Base-by-base conservation (phyloP, 495 filamentous ascomycete genomes). In the Evernia prunastri region DNA sequence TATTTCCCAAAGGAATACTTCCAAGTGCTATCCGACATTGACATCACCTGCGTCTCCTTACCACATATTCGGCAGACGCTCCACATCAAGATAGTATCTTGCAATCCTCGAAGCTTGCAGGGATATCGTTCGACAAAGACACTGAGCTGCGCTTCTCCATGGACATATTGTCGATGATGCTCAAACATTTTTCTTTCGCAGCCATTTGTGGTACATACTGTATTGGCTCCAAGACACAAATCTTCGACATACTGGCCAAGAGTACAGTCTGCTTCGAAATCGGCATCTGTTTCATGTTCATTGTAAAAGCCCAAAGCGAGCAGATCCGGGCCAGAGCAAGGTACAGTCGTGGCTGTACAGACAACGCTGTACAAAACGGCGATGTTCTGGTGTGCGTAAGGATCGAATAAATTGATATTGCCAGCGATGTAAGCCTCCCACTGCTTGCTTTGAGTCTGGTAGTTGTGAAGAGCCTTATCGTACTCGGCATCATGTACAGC, bases 1-100 rank as follows among this genome's bases (percentile, higher is more conserved):
- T 97, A 99, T 75, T 99, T 99, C 6, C 87, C 93, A 70, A 99
- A 95, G 0, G 95, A 97, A 73, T 99, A 99, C 74, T 95, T 97
- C 92, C 93, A 99, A 3, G 91, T 96, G 71, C 82, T 92, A 58
- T 90, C 87, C 0, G 93, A 96, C 94, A 99, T 99, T 20, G 89
- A 89, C 65, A 89, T 87, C 45, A 92, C 85, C 47, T 90, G 88
- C 3, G 92, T 96, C 72, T 97, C 92, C 63, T 89, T 88, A 36
- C 87, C 86, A 67, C 95, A 97, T 23, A 90, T 80, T 67, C 94
- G 94, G 77, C 95, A 99, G 63, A 86, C 88, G 66, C 91, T 96
- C 95, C 95, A 99, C 94, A 99, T 97, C 69, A 92, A 80, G 57
- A 99, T 93, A 12, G 85, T 88, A 60, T 92, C 85, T 67, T 90